These are phyloP conservation scores for Phialophora tarda DNA, from an alignment of 2,329 filamentous ascomycete genomes.

Conservation along the genomic window DNA sequence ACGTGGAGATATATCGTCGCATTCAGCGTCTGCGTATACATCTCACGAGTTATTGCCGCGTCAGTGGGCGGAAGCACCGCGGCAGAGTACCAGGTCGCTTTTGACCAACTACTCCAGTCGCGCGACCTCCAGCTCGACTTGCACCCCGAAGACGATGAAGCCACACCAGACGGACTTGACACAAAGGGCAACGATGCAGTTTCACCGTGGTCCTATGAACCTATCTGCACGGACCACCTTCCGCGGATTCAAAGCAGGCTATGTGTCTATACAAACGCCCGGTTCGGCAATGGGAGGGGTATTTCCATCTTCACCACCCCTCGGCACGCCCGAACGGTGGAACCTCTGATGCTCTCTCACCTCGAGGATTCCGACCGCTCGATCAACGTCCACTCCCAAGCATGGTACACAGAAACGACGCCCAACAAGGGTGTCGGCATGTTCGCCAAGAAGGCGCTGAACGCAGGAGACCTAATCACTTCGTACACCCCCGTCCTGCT, in stretches of 20 bases:
- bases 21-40: background rate
- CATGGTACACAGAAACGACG: conserved; percentile 22
- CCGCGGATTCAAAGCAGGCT: conserved; percentile 21
- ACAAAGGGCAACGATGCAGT: background rate
- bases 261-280: conserved; percentile 27
- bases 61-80: background rate
- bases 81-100: background rate
- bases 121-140: conserved; percentile 17
- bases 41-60: background rate
- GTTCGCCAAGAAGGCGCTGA: conserved; percentile 21
- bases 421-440: conserved; percentile 28
- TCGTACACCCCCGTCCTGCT: conserved; percentile 31
- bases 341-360: background rate
- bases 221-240: conserved; percentile 24
- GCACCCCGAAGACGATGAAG: conserved; percentile 1
- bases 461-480: conserved; percentile 18
- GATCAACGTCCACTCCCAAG: conserved; percentile 10
- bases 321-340: conserved; percentile 16
- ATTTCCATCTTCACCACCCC: conserved; percentile 34
- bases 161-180: background rate
- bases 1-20: background rate
- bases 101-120: conserved; percentile 23
- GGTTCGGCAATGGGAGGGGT: conserved; percentile 21
- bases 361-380: background rate
- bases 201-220: conserved; percentile 26